Base-by-base conservation (phyloP, 2,329 filamentous ascomycete species). In the Akanthomyces dipterigenus region DNA sequence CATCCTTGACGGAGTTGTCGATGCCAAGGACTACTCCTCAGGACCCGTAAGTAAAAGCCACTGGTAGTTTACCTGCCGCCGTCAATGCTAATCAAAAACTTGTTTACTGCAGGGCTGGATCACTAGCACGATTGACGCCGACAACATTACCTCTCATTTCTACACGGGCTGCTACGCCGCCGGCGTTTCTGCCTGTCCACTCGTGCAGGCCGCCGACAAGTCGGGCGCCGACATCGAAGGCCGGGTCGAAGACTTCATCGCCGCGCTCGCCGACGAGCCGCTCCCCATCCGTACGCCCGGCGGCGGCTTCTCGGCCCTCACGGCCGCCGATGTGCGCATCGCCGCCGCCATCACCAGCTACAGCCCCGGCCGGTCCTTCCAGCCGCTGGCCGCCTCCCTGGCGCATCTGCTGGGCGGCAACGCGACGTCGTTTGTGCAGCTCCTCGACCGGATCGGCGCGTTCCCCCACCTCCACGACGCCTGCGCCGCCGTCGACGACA, bases 111-210 rank as follows among this genome's bases (percentile, higher is more conserved):
- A 73, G 71, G 54, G 61, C 12, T 74, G 72, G 71, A 31, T 63
- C 14, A 67, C 62, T 18, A 73, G 70, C 64, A 68, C 73, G 1
- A 58, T 66, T 56, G 73, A 75, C 49, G 69, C 72, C 0, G 67
- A 74, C 14, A 63, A 68, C 4, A 64, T 70, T n/a, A 62, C 70
- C 20, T 63, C 64, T 2, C 64, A 65, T 28, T 69, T 74, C 46
- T 75, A 67, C 59, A 64, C 62, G 9, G 64, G 67, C 1, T 75
- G 73, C 59, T 71, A 70, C 60, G 56, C 64, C 0, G 66, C 60
- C 4, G 62, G 65, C 1, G 31, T 56, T 1, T 56, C 59, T 2
- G 55, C 46, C 0, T 75, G 73, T 58, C 60, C 69, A 2, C 66
- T 75, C 20, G 63, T 63, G 49, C 43, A 60, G 2, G 1, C 63